These are phyloP conservation scores for Coniosporium tulheliwenetii DNA, from an alignment of 2,329 filamentous ascomycete genomes.

Conservation along the genomic window DNA sequence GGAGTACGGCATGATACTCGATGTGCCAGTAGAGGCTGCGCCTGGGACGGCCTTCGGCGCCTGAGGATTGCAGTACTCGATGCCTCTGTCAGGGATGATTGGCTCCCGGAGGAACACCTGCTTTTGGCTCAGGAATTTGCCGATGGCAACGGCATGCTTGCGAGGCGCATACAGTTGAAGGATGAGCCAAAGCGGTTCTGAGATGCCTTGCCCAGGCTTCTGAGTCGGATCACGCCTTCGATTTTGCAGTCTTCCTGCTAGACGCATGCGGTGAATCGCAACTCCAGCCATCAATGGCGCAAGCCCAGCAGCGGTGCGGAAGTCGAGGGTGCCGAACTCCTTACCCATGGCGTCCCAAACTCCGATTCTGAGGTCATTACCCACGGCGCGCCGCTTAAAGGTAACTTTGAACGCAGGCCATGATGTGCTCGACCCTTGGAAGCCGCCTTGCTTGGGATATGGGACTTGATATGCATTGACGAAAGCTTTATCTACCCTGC, in stretches of 20 bases:
- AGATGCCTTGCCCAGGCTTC: slow-evolving; percentile 44
- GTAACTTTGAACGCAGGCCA: slow-evolving; percentile 66
- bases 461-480: slow-evolving; percentile 56
- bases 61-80: slow-evolving; percentile 67
- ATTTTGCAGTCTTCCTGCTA: slow-evolving; percentile 54
- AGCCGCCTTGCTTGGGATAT: slow-evolving; percentile 46
- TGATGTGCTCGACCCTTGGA: slow-evolving; percentile 41
- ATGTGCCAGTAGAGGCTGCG: not conserved
- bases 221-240: slow-evolving; percentile 51
- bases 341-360: slow-evolving; percentile 56
- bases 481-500: slow-evolving; percentile 52
- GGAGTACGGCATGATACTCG: not conserved
- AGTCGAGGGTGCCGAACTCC: slow-evolving; percentile 64
- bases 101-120: slow-evolving; percentile 52
- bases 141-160: slow-evolving; percentile 48
- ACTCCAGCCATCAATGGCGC: slow-evolving; percentile 55
- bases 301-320: slow-evolving; percentile 49
- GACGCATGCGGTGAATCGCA: slow-evolving; percentile 45
- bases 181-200: slow-evolving; percentile 46
- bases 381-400: slow-evolving; percentile 10
- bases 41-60: slow-evolving; percentile 21
- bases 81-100: slow-evolving; percentile 49
- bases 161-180: slow-evolving; percentile 69
- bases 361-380: slow-evolving; percentile 50
- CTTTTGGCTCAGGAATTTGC: slow-evolving; percentile 48